Conservation (phyloP, 2,329 filamentous ascomycete species). For the Colletotrichum tropicale region DNA sequence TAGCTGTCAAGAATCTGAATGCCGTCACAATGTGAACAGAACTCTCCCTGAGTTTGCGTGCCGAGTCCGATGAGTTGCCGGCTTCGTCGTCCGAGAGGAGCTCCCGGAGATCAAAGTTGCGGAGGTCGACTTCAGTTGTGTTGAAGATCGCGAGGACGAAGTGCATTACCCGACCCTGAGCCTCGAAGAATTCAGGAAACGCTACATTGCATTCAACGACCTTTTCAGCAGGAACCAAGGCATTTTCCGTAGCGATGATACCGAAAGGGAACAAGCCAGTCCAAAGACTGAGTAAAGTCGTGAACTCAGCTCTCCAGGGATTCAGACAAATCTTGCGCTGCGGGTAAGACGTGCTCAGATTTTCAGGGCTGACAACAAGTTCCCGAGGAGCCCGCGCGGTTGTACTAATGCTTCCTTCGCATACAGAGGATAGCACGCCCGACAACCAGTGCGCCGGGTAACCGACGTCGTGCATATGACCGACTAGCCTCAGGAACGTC, state of each 20-base stretch:
- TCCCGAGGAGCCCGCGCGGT: conserved; percentile 24
- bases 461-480: conserved; percentile 23
- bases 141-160: neutral
- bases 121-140: neutral
- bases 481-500: conserved; percentile 23
- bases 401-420: conserved; percentile 22
- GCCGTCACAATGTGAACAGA: neutral
- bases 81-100: neutral
- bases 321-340: neutral
- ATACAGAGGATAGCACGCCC: conserved; percentile 19
- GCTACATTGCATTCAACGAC: neutral
- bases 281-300: conserved; percentile 25
- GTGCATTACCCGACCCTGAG: neutral
- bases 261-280: conserved; percentile 24
- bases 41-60: neutral
- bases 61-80: neutral
- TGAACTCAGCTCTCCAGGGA: conserved; percentile 25
- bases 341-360: neutral
- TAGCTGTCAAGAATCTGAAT: neutral
- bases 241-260: neutral
- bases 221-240: neutral
- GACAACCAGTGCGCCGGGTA: conserved; percentile 32
- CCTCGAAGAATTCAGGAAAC: neutral
- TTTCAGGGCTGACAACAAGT: neutral
- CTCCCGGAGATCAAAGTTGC: neutral